Conservation (phyloP, 805 yeast genomes). For the Metschnikowia bowlesiae region DNA sequence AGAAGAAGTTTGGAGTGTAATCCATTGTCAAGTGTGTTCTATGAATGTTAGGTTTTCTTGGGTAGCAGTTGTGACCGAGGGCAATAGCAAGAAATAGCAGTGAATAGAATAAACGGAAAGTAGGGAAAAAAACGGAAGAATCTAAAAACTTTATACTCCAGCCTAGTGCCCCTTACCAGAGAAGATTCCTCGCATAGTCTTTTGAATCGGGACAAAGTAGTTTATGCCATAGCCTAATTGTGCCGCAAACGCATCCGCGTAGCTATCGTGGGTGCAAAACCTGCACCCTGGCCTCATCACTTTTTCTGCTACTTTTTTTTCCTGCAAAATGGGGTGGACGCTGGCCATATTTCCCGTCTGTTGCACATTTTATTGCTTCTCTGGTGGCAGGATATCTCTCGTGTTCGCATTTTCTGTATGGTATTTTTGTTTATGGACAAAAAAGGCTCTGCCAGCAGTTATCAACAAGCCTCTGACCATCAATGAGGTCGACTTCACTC, state of each 20-base stretch:
- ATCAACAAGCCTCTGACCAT: slow-evolving; percentile 28
- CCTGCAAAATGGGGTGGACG: slow-evolving; percentile 13
- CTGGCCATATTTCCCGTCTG: slow-evolving; percentile 19
- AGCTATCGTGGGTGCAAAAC: slow-evolving; percentile 17
- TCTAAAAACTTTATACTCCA: background rate
- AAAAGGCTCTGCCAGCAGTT: background rate
- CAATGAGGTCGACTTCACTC: slow-evolving; percentile 41
- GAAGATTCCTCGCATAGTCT: background rate
- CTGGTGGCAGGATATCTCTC: slow-evolving; percentile 43
- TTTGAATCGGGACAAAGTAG: background rate
- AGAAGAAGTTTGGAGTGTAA: background rate
- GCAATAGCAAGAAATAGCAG: slow-evolving; percentile 1
- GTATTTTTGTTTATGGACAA: slow-evolving; percentile 1
- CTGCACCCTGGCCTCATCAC: slow-evolving; percentile 18
- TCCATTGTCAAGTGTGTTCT: background rate
- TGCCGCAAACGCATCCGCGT: slow-evolving; percentile 3
- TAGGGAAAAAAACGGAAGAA: background rate
- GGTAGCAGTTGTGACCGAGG: background rate
- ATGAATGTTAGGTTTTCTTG: background rate
- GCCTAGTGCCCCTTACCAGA: background rate
- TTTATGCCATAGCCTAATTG: slow-evolving; percentile 2
- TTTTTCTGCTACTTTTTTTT: slow-evolving; percentile 15
- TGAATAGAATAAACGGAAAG: background rate
- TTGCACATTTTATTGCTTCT: slow-evolving; percentile 25
- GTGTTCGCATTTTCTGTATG: slow-evolving; percentile 21